A percentile compares a stretch with the other conserved stretches of the same genome.
These are phyloP conservation scores for Aspergillus candidus DNA, from an alignment of 2,329 filamentous ascomycete species.

Conservation along the genomic window DNA sequence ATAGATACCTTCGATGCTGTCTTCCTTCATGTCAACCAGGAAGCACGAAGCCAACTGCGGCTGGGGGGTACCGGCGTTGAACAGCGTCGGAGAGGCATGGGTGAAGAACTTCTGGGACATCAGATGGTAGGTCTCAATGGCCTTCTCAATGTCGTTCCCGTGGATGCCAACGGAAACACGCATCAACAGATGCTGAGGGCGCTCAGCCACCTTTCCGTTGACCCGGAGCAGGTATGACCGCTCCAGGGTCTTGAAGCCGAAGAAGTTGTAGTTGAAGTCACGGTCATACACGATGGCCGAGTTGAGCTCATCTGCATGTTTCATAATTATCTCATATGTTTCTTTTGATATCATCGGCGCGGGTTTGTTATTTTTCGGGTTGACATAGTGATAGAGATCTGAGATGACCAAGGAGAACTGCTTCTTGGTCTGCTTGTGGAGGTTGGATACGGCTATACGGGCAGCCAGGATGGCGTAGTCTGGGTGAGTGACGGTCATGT, in stretches of 20 bases:
- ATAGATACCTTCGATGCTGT: constrained; percentile 98
- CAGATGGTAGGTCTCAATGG: constrained; percentile 95
- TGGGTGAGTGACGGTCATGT: constrained; percentile 99
- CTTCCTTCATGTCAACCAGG: constrained; percentile 98
- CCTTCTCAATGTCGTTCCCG: constrained; percentile 88
- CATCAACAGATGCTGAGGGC: constrained; percentile 99
- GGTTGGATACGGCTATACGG: constrained; percentile 96
- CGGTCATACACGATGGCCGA: constrained; percentile 98
- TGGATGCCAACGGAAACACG: constrained; percentile 96
- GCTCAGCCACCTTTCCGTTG: constrained; percentile 91
- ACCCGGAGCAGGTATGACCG: constrained; percentile 95
- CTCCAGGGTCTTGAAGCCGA: constrained; percentile 98
- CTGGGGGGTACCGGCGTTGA: constrained; percentile 94
- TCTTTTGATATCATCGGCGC: constrained; percentile 94
- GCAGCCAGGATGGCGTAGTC: constrained; percentile 98
- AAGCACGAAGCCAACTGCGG: constrained; percentile 97
- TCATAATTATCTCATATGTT: constrained; percentile 90
- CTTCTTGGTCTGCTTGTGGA: constrained; percentile 99
- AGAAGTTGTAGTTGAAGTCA: constrained; percentile 99
- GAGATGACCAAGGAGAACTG: constrained; percentile 94
- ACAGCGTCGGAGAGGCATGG: constrained; percentile 93
- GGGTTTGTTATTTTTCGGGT: constrained; percentile 76
- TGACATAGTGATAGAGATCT: constrained; percentile 92
- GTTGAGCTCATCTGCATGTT: constrained; percentile 93
- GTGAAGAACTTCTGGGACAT: constrained; percentile 99